These are phyloP conservation scores for Neofusicoccum sp. DNA, from an alignment of 2,329 filamentous ascomycete genomes.

Conservation along the genomic window DNA sequence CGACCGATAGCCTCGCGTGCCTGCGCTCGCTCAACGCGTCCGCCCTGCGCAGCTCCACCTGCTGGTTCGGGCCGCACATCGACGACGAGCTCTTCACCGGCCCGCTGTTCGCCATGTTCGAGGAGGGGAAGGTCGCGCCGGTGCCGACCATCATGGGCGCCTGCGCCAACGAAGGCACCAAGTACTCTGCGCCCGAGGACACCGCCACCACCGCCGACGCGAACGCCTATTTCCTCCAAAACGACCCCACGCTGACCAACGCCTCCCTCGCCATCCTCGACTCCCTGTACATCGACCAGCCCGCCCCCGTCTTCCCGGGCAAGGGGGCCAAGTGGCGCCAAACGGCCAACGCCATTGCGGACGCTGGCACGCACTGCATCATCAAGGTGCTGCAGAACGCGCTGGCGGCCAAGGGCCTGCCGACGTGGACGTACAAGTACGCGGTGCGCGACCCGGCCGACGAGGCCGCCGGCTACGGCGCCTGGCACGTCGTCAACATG, in stretches of 20 bases:
- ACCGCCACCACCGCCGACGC: conserved; percentile 53
- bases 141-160: conserved; percentile 58
- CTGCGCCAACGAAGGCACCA: conserved; percentile 67
- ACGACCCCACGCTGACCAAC: conserved; percentile 60
- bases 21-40: conserved; percentile 50
- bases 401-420: conserved; percentile 33
- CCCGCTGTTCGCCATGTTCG: conserved; percentile 53
- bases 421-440: conserved; percentile 68
- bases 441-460: conserved; percentile 64
- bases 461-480: conserved; percentile 60
- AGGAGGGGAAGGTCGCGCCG: conserved; percentile 51
- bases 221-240: conserved; percentile 58
- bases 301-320: conserved; percentile 53
- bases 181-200: conserved; percentile 55
- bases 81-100: conserved; percentile 56
- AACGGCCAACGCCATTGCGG: conserved; percentile 56
- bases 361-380: conserved; percentile 58
- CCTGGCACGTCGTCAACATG: conserved; percentile 68
- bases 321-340: conserved; percentile 62
- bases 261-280: conserved; percentile 57
- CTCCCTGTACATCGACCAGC: conserved; percentile 53
- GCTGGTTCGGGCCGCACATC: conserved; percentile 55
- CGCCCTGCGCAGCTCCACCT: conserved; percentile 51
- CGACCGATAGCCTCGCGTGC: conserved; percentile 49
- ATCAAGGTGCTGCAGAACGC: conserved; percentile 57